phyloP scores from a whole-genome alignment of 1,284 basidiomycete species.

The Polyporus tsugae region DNA sequence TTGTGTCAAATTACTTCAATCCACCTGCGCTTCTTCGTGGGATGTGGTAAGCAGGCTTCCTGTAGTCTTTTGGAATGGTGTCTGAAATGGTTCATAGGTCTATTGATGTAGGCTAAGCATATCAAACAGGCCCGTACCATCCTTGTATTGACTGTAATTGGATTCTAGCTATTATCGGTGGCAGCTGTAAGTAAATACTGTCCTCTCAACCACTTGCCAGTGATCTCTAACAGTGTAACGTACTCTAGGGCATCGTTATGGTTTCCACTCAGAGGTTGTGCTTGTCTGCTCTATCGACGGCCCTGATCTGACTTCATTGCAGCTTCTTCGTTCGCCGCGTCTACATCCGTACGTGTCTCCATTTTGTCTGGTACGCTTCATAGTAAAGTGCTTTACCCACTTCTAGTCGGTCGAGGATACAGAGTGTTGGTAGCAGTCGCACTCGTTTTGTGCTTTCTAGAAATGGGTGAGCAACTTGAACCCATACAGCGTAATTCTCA shows the following conservation, averaged over 20 bases:
- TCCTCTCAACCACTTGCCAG: no score
- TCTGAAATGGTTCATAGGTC: neutral
- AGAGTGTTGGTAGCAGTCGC: neutral
- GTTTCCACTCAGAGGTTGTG: neutral
- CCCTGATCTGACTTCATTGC: neutral
- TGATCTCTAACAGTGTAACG: neutral
- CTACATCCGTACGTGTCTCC: neutral
- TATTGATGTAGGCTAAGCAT: neutral
- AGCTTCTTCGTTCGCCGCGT: constrained; percentile 6
- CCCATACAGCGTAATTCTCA: neutral
- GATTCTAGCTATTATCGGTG: neutral
- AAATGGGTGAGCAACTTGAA: neutral
- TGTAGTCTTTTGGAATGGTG: neutral
- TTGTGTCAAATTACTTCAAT: constrained; percentile 11
- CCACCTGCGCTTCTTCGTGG: neutral
- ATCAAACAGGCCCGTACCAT: neutral
- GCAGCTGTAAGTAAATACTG: neutral
- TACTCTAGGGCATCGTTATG: neutral
- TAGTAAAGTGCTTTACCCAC: neutral
- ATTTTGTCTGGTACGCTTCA: neutral
- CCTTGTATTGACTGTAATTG: neutral
- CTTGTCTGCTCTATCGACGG: neutral
- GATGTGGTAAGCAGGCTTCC: neutral
- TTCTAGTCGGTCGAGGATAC: neutral
- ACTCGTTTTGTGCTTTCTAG: neutral